Evolutionary conservation across 768 basidiomycete genomes (phyloP).

Genomic region (Psilocybe cubensis): DNA sequence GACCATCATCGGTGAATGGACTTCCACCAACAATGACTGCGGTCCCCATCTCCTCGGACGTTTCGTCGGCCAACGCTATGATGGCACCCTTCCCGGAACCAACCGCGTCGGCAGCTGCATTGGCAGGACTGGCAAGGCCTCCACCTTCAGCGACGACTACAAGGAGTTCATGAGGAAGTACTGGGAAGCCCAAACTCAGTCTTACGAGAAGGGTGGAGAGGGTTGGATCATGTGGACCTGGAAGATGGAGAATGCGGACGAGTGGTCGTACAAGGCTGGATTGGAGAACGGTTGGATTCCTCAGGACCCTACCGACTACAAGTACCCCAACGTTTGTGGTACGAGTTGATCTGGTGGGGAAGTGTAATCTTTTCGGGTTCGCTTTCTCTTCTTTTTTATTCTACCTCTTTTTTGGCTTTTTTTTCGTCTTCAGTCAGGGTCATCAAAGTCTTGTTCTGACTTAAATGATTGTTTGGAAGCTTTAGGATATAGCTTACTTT

Average conservation of each 20-base stretch:
- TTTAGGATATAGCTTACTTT: too few species aligned
- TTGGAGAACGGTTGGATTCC: constrained; percentile 85
- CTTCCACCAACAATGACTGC: constrained; percentile 75
- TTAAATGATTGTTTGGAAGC: neutral
- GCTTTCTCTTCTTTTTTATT: neutral
- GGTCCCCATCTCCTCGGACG: constrained; percentile 84
- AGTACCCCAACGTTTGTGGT: constrained; percentile 45
- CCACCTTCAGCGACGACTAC: constrained; percentile 72
- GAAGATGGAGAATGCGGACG: constrained; percentile 83
- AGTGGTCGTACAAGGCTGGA: constrained; percentile 89
- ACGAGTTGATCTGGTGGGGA: neutral
- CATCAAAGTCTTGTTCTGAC: neutral
- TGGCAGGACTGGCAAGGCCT: constrained; percentile 69
- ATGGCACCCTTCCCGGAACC: constrained; percentile 67
- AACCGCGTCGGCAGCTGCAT: constrained; percentile 68
- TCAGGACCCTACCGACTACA: constrained; percentile 41
- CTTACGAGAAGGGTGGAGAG: constrained; percentile 59
- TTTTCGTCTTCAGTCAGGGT: neutral
- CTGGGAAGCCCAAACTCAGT: constrained; percentile 83
- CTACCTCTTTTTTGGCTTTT: neutral
- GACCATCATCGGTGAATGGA: constrained; percentile 84
- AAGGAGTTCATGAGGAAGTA: constrained; percentile 78
- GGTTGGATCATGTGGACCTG: constrained; percentile 86
- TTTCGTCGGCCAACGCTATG: constrained; percentile 66
- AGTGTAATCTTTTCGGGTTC: neutral